A percentile compares a stretch with the other conserved stretches of the same genome.
These are phyloP conservation scores for Coemansia asiatica DNA, from an alignment of 192 early-diverging fungal genomes.

Conservation along the genomic window DNA sequence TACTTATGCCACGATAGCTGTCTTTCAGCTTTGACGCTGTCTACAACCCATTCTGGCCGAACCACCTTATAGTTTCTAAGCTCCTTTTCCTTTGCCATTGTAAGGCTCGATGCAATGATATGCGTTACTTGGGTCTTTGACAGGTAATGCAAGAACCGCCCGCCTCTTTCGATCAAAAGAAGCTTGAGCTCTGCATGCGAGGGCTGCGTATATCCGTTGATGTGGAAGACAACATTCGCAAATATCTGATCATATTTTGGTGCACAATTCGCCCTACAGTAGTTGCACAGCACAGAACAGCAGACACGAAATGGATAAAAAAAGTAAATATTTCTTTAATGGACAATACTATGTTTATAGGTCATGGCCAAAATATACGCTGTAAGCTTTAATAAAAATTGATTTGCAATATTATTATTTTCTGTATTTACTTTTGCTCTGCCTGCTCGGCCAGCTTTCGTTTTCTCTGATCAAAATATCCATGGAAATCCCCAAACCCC, in stretches of 20 bases:
- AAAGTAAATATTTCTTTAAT: too few species aligned
- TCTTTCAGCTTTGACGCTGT: constrained; percentile 61
- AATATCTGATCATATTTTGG: constrained; percentile 33
- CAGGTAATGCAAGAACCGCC: constrained; percentile 55
- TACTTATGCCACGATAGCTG: constrained; percentile 72
- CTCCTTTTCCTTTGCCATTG: constrained; percentile 66
- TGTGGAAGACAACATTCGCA: constrained; percentile 54
- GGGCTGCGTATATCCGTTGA: constrained; percentile 73
- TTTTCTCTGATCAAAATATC: constrained; percentile 44
- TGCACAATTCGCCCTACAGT: neutral
- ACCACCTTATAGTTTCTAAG: constrained; percentile 68
- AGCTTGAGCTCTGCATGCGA: constrained; percentile 54
- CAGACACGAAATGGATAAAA: too few species aligned
- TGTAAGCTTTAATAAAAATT: neutral
- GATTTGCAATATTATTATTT: neutral
- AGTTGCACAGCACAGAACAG: too few species aligned
- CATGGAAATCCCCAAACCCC: constrained; percentile 32
- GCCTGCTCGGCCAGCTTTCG: constrained; percentile 48
- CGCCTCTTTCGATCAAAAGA: constrained; percentile 61
- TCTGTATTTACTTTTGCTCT: constrained; percentile 4
- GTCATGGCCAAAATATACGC: too few species aligned
- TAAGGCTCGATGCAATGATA: constrained; percentile 67
- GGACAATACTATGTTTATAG: too few species aligned
- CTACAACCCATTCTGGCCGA: constrained; percentile 74
- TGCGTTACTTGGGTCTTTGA: constrained; percentile 64